Percentiles rank a stretch among this genome's conserved stretches.
phyloP scores from a whole-genome alignment of 805 yeast genomes.

The Wickerhamiella bombiphila region DNA sequence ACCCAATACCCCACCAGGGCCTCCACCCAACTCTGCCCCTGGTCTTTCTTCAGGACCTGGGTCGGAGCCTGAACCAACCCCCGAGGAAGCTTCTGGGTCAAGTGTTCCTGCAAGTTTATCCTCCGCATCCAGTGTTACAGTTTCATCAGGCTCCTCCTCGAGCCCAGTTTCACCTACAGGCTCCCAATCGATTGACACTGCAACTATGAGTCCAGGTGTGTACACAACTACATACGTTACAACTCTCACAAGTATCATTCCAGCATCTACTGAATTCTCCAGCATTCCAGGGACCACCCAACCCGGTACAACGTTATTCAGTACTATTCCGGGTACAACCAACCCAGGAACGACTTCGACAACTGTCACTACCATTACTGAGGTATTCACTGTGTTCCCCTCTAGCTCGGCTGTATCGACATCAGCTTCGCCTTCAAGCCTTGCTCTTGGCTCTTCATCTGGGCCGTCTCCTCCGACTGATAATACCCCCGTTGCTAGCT shows the following conservation, averaged over 20 bases:
- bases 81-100: no score
- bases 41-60: no score
- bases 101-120: no score
- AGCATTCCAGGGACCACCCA: constrained; percentile 9
- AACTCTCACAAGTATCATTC: constrained; percentile 1
- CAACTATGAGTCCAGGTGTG: constrained; percentile 3
- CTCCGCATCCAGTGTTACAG: no score
- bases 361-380: background rate
- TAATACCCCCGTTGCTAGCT: background rate
- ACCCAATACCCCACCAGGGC: no score
- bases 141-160: background rate
- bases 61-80: no score
- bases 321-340: background rate
- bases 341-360: background rate
- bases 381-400: background rate
- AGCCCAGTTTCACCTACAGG: no score
- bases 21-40: no score
- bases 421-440: background rate
- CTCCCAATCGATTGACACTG: constrained; percentile 6
- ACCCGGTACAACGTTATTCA: constrained; percentile 6
- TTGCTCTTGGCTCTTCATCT: background rate
- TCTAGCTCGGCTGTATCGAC: constrained; percentile 1
- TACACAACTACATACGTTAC: constrained; percentile 3
- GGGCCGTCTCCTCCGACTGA: background rate
- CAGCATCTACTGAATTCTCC: constrained; percentile 5